phyloP scores from a whole-genome alignment of 108 stramenopile species.

The Chaetoceros tenuissimus region DNA sequence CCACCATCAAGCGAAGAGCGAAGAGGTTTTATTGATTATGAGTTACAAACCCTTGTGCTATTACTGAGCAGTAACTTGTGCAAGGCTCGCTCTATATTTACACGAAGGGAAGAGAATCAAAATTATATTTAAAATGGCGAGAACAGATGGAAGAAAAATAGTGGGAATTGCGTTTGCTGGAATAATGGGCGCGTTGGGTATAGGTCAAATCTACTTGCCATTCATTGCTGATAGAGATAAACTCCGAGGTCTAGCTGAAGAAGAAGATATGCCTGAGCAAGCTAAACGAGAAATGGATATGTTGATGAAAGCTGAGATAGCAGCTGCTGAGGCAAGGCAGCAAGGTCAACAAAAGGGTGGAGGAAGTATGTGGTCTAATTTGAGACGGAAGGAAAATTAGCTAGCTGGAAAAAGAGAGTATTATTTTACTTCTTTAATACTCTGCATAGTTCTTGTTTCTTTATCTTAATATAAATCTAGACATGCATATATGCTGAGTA shows the following conservation, averaged over 20 bases:
- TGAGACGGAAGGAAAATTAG: not conserved
- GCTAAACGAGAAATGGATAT: conserved; percentile 24
- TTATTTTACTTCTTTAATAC: too few species aligned
- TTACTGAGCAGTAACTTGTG: too few species aligned
- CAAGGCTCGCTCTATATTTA: too few species aligned
- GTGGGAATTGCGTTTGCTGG: conserved; percentile 24
- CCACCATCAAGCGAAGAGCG: too few species aligned
- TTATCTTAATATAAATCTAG: too few species aligned
- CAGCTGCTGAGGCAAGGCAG: conserved; percentile 3
- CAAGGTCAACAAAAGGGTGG: conserved; percentile 4
- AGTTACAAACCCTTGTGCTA: too few species aligned
- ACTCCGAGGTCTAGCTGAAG: conserved; percentile 33
- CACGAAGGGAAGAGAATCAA: too few species aligned
- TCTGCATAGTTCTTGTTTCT: too few species aligned
- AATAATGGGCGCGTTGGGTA: conserved; percentile 22
- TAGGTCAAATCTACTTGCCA: conserved; percentile 32
- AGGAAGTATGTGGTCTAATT: not conserved
- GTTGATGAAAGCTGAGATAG: conserved; percentile 25
- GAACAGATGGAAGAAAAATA: conserved; percentile 34
- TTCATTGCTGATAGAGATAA: conserved; percentile 38
- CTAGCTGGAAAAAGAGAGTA: too few species aligned
- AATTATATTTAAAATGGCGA: conserved; percentile 21
- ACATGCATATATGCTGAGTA: too few species aligned
- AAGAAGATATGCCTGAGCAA: conserved; percentile 27
- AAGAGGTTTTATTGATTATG: too few species aligned